phyloP scores from a whole-genome alignment of 2,329 filamentous ascomycete genomes.

The Fusarium liriodendri region DNA sequence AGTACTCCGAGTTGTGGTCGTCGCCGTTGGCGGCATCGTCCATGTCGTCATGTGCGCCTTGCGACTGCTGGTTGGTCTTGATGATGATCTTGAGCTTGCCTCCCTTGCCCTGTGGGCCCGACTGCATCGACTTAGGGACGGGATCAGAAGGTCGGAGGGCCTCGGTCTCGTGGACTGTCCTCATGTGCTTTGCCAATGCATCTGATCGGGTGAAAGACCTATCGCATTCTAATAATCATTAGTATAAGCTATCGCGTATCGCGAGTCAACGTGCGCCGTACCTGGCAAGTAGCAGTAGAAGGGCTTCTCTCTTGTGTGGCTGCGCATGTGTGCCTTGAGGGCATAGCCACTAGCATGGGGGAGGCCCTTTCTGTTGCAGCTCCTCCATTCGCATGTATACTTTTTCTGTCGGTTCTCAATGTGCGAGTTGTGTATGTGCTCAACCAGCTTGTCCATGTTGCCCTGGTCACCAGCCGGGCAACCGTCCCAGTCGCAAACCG shows the following conservation, averaged over 20 bases:
- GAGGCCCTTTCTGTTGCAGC: conserved; percentile 88
- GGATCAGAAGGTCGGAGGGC: conserved; percentile 84
- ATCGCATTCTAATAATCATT: conserved; percentile 80
- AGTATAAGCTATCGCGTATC: background rate
- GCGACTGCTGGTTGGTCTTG: conserved; percentile 67
- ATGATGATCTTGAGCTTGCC: conserved; percentile 72
- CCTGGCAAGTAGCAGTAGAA: conserved; percentile 97
- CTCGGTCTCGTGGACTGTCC: conserved; percentile 97
- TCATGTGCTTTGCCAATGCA: conserved; percentile 97
- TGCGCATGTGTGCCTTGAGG: conserved; percentile 95
- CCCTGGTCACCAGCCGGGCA: conserved; percentile 77
- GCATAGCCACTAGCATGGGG: conserved; percentile 96
- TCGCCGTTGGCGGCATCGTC: conserved; percentile 68
- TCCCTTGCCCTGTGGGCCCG: conserved; percentile 56
- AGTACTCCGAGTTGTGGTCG: conserved; percentile 67
- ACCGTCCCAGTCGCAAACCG: conserved; percentile 81
- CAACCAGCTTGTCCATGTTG: conserved; percentile 85
- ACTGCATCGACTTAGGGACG: conserved; percentile 76
- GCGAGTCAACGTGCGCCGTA: conserved; percentile 54
- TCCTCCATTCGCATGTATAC: conserved; percentile 98
- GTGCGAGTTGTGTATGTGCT: conserved; percentile 91
- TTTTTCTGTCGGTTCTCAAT: conserved; percentile 95
- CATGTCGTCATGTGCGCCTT: conserved; percentile 67
- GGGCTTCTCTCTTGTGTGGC: conserved; percentile 97
- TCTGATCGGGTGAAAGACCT: conserved; percentile 96